phyloP scores from a whole-genome alignment of 306 rosid species.

The Citrullus amarus region DNA sequence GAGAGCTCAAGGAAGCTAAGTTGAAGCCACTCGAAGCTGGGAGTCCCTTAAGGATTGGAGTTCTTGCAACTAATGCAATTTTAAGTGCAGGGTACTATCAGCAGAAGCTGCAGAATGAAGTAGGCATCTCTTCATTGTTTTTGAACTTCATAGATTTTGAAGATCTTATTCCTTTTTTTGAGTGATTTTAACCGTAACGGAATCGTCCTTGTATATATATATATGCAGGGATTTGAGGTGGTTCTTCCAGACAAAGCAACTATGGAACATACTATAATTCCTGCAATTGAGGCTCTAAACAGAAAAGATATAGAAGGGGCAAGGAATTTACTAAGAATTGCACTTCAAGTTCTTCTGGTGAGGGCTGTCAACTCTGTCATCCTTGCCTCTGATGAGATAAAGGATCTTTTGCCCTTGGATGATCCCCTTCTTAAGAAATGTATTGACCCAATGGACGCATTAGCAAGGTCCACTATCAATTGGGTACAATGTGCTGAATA shows the following conservation, averaged over 20 bases:
- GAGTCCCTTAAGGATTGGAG: slow-evolving; percentile 57
- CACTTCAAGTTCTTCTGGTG: slow-evolving; percentile 65
- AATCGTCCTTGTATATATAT: background rate
- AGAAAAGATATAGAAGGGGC: slow-evolving; percentile 78
- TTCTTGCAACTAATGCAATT: slow-evolving; percentile 53
- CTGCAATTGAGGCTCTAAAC: slow-evolving; percentile 58
- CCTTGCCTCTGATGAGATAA: slow-evolving; percentile 59
- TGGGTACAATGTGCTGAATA: slow-evolving; percentile 26
- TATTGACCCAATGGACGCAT: slow-evolving; percentile 30
- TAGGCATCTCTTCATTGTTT: slow-evolving; percentile 16
- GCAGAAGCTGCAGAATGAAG: slow-evolving; percentile 71
- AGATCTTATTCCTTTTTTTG: background rate
- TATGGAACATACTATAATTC: slow-evolving; percentile 58
- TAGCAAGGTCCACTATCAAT: slow-evolving; percentile 29
- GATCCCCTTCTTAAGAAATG: slow-evolving; percentile 39
- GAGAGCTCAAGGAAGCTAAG: slow-evolving; percentile 79
- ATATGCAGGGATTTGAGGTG: slow-evolving; percentile 65
- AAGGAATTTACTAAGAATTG: slow-evolving; percentile 53
- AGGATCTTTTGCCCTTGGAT: slow-evolving; percentile 43
- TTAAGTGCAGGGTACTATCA: slow-evolving; percentile 62
- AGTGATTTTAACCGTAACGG: background rate
- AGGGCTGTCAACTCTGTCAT: slow-evolving; percentile 53
- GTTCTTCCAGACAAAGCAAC: slow-evolving; percentile 61
- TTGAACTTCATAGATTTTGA: background rate
- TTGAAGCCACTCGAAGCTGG: slow-evolving; percentile 80